A percentile compares a stretch with the other conserved stretches of the same genome.
phyloP scores from a whole-genome alignment of 106 monocot genomes.

The Acorus calamus region DNA sequence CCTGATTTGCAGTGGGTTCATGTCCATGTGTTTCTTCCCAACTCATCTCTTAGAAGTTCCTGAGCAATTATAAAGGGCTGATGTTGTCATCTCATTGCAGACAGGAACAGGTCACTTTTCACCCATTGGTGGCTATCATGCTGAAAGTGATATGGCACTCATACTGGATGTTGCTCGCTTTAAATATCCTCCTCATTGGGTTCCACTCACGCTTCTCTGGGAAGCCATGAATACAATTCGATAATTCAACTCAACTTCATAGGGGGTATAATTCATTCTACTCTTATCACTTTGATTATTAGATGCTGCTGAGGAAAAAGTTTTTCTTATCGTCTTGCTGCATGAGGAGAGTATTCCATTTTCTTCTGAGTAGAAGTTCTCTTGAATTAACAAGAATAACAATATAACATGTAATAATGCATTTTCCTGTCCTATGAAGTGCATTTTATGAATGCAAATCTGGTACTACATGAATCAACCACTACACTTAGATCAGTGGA shows the following conservation, averaged over 20 bases:
- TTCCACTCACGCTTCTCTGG: constrained; percentile 89
- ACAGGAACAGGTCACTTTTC: constrained; percentile 98
- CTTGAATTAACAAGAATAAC: no score
- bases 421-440: no score
- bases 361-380: no score
- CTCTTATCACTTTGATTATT: no score
- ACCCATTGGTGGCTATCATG: constrained; percentile 95
- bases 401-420: no score
- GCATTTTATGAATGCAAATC: no score
- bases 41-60: not conserved
- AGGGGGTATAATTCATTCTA: constrained; percentile 59
- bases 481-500: no score
- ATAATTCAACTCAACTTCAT: constrained; percentile 53
- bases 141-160: constrained; percentile 80
- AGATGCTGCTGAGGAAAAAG: no score
- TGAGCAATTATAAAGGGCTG: not conserved
- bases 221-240: constrained; percentile 81
- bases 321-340: no score
- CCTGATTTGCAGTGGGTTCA: no score
- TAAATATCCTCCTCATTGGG: constrained; percentile 99
- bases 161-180: constrained; percentile 97
- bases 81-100: constrained; percentile 27
- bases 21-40: not conserved
- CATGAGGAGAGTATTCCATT: no score
- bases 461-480: no score